These are phyloP conservation scores for Acorus calamus DNA, from an alignment of 106 monocot species.

Conservation along the genomic window DNA sequence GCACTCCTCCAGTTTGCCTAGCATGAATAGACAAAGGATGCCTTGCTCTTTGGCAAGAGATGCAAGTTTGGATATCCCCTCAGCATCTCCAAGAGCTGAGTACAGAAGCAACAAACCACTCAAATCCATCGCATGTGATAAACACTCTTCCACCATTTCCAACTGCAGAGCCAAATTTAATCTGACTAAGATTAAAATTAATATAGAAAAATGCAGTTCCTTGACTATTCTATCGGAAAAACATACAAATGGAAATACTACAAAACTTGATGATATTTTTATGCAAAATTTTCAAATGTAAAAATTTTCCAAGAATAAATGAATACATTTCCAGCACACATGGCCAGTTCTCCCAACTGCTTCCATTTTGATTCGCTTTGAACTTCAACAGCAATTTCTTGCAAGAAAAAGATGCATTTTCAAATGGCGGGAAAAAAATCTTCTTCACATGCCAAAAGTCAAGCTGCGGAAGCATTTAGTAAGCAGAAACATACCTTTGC, in stretches of 20 bases:
- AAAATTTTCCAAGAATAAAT: neutral
- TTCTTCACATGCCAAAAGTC: too few species aligned
- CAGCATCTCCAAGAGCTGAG: constrained; percentile 79
- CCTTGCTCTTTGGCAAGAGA: constrained; percentile 85
- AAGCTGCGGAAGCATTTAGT: too few species aligned
- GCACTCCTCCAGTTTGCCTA: constrained; percentile 89
- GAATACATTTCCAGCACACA: constrained; percentile 89
- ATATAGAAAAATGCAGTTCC: too few species aligned
- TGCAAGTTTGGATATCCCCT: constrained; percentile 66
- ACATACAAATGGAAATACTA: too few species aligned
- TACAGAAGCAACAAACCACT: constrained; percentile 86
- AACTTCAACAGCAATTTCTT: constrained; percentile 77
- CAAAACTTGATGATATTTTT: too few species aligned
- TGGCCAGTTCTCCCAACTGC: constrained; percentile 86
- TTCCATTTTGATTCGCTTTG: constrained; percentile 98
- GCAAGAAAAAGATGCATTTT: constrained; percentile 7
- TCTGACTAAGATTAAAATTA: too few species aligned
- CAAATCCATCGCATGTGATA: constrained; percentile 74
- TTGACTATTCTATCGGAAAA: too few species aligned
- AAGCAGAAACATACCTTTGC: constrained; percentile 53
- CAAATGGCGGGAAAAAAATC: too few species aligned
- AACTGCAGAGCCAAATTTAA: constrained; percentile 29
- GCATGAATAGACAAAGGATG: constrained; percentile 85
- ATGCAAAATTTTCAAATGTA: too few species aligned
- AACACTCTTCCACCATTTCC: constrained; percentile 83